Base-by-base conservation (phyloP, 1,284 basidiomycete species). In the Ustilago esculenta region DNA sequence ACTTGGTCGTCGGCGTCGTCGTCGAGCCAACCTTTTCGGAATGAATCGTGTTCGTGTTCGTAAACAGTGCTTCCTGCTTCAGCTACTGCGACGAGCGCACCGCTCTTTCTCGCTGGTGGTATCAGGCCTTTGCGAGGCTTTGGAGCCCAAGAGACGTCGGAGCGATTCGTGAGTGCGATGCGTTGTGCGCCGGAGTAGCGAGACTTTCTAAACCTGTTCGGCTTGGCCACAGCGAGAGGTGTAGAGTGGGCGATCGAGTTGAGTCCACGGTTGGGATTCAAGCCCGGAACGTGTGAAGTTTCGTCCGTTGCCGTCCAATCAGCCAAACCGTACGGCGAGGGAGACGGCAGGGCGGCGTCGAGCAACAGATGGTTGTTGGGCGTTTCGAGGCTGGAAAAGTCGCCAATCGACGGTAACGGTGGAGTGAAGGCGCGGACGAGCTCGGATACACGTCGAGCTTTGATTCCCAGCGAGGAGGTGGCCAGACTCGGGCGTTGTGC, bases 271-370 rank as follows among this genome's bases (percentile, higher is more conserved):
- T 42, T 37, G 4, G 48, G 40, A 18, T 55, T 51, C 15, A 65
- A 37, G 0, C n/a, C 55, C 6, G 61, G 61, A 0, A 65, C 55
- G 45, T 65, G 61, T 11, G 55, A 58, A 2, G 61, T 65, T 23
- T 65, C 61, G 27, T 65, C 61, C 0, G 55, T 65, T 3, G 55
- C 55, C 2, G 66, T 69, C 66, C 66, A 69, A 35, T 69, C 66
- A 1, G 66, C 50, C 2, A 69, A 36, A 4, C 61, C 55, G 45
- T 55, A 57, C 0, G 59, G 59, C 3, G 59, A 63, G 17, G 66
- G 51, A 0, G 59, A 69, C 5, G 66, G 66, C 2, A 69, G 51
- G 4, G 55, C 66, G 8, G 46, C 54, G 20, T 51, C 51, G 12
- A 69, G 27, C 11, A 52, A 5, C 14, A 65, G 54, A 11, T 52